Base-by-base conservation (phyloP, 768 basidiomycete species). In the Leccinum pellstonianum region DNA sequence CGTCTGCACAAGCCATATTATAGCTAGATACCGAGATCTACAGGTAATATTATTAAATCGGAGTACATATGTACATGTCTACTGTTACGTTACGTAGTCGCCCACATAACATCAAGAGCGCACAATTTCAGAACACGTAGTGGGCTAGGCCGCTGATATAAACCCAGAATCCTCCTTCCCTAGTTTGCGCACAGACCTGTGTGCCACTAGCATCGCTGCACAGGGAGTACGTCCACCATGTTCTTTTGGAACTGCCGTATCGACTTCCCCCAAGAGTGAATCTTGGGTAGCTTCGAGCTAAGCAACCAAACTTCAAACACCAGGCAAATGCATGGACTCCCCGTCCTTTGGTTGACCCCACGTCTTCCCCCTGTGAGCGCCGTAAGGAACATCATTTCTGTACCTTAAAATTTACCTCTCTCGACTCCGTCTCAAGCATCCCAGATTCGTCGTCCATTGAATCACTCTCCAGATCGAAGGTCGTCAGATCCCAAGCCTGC, bases 341-440 rank as follows among this genome's bases (percentile, higher is more conserved):
- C 60, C 15, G 1, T 25, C 54, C 19, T 21, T 27, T 3, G 38
- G 9, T 29, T 31, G 49, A 37, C 33, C 38, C 50, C 53, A 55
- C n/a, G 27, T 46, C 37, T 9, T 9, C 1, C 37, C 27, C 61
- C 25, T n/a, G 53, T 41, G 11, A 63, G 62, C 8, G 61, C 41
- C 25, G 61, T 31, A 51, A 58, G 55, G 11, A 51, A 35, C 4
- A 10, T 17, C 61, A 63, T 63, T 48, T 31, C 41, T 38, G 60
- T 48, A 7, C 61, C 53, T 50, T 57, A 33, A 10, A 53, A 50
- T 19, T 10, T 10, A 17, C n/a, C 43, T 46, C 43, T 19, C 41
- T 43, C n/a, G 9, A 5, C 41, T 10, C 49, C 23, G 25, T 49
- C 35, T 62, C 38, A 3, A 62, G 12, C 61, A 51, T 31, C 21